Conservation (phyloP, 441 rosid species). For the Brassica hybrid region DNA sequence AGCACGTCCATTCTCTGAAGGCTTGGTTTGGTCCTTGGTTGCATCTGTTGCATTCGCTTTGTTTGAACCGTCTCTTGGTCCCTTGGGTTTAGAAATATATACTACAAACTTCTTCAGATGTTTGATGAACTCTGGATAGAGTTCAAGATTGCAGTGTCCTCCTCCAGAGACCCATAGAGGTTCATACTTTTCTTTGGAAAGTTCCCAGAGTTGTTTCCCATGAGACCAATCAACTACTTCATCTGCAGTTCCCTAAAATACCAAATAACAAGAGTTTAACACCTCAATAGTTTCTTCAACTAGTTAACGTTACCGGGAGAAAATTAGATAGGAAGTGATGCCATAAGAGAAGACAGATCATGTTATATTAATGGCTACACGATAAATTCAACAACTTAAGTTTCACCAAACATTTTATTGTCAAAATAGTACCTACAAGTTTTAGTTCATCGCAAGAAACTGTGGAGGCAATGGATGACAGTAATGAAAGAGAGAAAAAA, state of each 20-base stretch:
- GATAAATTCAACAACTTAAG: no score
- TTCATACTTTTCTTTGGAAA: slow-evolving; percentile 80
- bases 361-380: no score
- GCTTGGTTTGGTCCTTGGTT: slow-evolving; percentile 55
- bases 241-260: slow-evolving; percentile 84
- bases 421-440: no score
- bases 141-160: slow-evolving; percentile 92
- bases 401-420: no score
- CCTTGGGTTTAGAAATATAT: slow-evolving; percentile 62
- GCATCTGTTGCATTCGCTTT: slow-evolving; percentile 43
- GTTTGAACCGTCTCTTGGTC: slow-evolving; percentile 47
- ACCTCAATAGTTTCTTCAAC: no score
- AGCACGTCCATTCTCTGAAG: slow-evolving; percentile 58
- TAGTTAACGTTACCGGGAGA: no score
- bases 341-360: no score
- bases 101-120: slow-evolving; percentile 86
- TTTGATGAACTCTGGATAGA: slow-evolving; percentile 85
- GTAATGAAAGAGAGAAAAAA: no score
- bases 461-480: no score
- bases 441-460: no score
- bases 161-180: slow-evolving; percentile 96
- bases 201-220: slow-evolving; percentile 91
- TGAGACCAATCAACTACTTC: slow-evolving; percentile 94
- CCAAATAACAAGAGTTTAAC: slow-evolving; percentile 23
- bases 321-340: no score